These are phyloP conservation scores for Mycena venus DNA, from an alignment of 768 basidiomycete genomes.

Conservation along the genomic window DNA sequence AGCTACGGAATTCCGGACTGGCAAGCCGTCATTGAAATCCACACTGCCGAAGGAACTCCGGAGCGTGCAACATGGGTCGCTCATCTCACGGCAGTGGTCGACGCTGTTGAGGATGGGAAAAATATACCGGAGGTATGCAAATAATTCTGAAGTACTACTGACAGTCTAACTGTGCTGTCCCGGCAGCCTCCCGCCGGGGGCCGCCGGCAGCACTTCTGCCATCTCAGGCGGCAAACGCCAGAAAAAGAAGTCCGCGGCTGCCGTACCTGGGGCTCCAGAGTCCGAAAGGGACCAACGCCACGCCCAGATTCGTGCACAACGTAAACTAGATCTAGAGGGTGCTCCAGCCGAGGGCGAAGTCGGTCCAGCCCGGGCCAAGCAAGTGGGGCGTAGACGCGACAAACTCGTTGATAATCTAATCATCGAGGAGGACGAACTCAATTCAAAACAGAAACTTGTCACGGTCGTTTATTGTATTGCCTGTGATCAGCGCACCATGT, in stretches of 20 bases:
- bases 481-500: background rate
- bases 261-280: background rate
- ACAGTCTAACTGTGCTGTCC: background rate
- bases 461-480: constrained; percentile 1
- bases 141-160: background rate
- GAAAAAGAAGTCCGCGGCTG: background rate
- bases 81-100: background rate
- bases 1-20: constrained; percentile 6
- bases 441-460: background rate
- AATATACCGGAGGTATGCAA: background rate
- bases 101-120: background rate
- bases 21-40: background rate
- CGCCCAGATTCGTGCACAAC: background rate
- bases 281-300: background rate
- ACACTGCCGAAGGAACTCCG: background rate
- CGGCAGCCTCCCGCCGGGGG: background rate
- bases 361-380: constrained; percentile 1
- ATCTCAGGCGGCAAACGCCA: background rate
- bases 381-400: constrained; percentile 1
- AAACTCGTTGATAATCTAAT: background rate
- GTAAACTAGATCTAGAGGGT: constrained; percentile 1
- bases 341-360: background rate
- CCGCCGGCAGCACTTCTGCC: background rate
- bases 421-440: background rate
- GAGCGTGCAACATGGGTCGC: background rate